Evolutionary conservation across 805 yeast genomes (phyloP).

Genomic region (Starmera quercuum): DNA sequence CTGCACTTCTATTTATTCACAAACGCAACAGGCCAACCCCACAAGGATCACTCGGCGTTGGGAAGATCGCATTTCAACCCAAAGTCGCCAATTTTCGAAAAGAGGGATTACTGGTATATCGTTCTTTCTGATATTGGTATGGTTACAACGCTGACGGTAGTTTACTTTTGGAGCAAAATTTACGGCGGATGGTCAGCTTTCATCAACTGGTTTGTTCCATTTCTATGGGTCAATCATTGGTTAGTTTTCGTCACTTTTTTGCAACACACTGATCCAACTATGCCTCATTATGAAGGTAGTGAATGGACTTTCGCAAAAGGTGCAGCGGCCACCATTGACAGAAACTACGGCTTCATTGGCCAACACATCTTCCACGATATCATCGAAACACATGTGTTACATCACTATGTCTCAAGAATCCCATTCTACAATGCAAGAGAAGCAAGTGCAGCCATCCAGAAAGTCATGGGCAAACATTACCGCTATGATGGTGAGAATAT

Average conservation of each 20-base stretch:
- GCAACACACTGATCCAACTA: slow-evolving; percentile 52
- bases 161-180: slow-evolving; percentile 43
- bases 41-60: slow-evolving; percentile 32
- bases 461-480: slow-evolving; percentile 47
- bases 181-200: slow-evolving; percentile 43
- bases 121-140: slow-evolving; percentile 51
- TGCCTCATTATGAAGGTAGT: slow-evolving; percentile 49
- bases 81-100: slow-evolving; percentile 45
- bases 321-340: slow-evolving; percentile 59
- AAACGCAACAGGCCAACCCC: slow-evolving; percentile 51
- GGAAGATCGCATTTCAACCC: slow-evolving; percentile 50
- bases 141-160: slow-evolving; percentile 31
- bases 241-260: slow-evolving; percentile 54
- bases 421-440: slow-evolving; percentile 50
- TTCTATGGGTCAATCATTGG: slow-evolving; percentile 58
- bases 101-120: slow-evolving; percentile 47
- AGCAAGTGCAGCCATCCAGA: slow-evolving; percentile 42
- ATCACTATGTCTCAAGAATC: slow-evolving; percentile 47
- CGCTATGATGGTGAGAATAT: slow-evolving; percentile 43
- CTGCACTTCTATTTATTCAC: slow-evolving; percentile 40
- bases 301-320: slow-evolving; percentile 63
- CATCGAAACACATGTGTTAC: slow-evolving; percentile 51
- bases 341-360: slow-evolving; percentile 54
- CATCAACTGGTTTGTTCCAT: slow-evolving; percentile 52
- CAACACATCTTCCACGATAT: slow-evolving; percentile 50